Base-by-base conservation (phyloP, 1,284 basidiomycete genomes). In the Hemileia vastatrix region DNA sequence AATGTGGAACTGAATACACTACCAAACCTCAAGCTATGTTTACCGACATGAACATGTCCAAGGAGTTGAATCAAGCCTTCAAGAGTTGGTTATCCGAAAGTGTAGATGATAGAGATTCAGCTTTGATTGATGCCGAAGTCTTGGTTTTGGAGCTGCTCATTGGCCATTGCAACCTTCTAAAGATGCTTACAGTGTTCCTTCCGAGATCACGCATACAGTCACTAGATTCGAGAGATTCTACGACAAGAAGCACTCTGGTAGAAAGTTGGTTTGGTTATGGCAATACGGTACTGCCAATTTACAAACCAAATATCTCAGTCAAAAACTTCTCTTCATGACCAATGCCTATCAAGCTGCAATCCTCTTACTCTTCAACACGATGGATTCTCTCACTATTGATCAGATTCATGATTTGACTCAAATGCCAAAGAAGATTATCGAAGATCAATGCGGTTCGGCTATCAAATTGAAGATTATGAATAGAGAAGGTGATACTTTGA, bases 1-100 rank as follows among this genome's bases (percentile, higher is more conserved):
- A 70, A n/a, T 75, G 72, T 61, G 73, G 73, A 9, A 73, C 68
- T 64, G 73, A 75, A 57, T 75, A 75, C 63, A 75, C 73, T 1
- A 68, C 62, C 60, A 73, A 72, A 65, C 67, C 74, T 8, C 70
- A 71, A 60, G 59, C 72, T 19, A 75, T 75, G 73, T 74, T 75
- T 53, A 72, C 72, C 31, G 73, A 75, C 44, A 69, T 73, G 66
- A 70, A 70, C 1, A 61, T 75, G 18, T 68, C 66, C 63, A 71
- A 72, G 66, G 73, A 74, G 66, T 64, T 75, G 27, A 75, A 75
- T 62, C 71, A 75, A 57, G 67, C 66, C 33, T 75, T 73, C 66
- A 71, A 66, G 52, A 72, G 73, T 53, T 56, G 64, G 71, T n/a
- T n/a, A n/a, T n/a, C n/a, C n/a, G n/a, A n/a, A n/a, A n/a, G n/a